These are phyloP conservation scores for Schizothecium vesticola DNA, from an alignment of 495 filamentous ascomycete genomes.

Conservation along the genomic window DNA sequence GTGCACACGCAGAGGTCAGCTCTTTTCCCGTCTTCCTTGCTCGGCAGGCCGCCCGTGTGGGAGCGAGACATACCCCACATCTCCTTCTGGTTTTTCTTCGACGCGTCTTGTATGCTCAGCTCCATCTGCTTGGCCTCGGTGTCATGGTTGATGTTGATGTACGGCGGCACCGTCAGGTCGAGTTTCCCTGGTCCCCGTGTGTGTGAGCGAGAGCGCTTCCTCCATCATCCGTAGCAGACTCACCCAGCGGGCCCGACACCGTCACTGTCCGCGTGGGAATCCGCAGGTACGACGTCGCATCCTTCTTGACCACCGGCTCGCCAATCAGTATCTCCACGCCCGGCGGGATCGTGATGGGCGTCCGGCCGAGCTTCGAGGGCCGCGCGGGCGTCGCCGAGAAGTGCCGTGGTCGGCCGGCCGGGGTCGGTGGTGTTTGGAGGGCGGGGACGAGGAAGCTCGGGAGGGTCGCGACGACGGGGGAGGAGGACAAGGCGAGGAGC, in stretches of 20 bases:
- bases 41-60: not conserved
- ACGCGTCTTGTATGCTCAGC: conserved; percentile 59
- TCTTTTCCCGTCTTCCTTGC: not conserved
- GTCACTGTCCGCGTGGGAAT: conserved; percentile 59
- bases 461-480: conserved; percentile 39
- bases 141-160: conserved; percentile 63
- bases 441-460: conserved; percentile 73
- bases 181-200: conserved; percentile 56
- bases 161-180: conserved; percentile 65
- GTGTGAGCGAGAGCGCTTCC: not conserved
- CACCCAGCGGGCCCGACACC: conserved; percentile 72
- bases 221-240: conserved; percentile 11
- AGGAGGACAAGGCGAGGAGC: conserved; percentile 36
- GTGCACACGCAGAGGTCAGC: conserved; percentile 15
- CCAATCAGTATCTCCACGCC: conserved; percentile 70
- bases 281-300: conserved; percentile 44
- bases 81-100: conserved; percentile 69
- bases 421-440: conserved; percentile 43
- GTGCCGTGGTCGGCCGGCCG: conserved; percentile 33
- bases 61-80: conserved; percentile 84
- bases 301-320: conserved; percentile 50
- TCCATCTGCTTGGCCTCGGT: conserved; percentile 52
- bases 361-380: conserved; percentile 76
- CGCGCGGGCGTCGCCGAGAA: conserved; percentile 66
- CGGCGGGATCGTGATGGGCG: conserved; percentile 74